Evolutionary conservation across 2,329 filamentous ascomycete species (phyloP), one percentile per base, ranked within the genome.

Genomic region (Diaporthe aspalathi): DNA sequence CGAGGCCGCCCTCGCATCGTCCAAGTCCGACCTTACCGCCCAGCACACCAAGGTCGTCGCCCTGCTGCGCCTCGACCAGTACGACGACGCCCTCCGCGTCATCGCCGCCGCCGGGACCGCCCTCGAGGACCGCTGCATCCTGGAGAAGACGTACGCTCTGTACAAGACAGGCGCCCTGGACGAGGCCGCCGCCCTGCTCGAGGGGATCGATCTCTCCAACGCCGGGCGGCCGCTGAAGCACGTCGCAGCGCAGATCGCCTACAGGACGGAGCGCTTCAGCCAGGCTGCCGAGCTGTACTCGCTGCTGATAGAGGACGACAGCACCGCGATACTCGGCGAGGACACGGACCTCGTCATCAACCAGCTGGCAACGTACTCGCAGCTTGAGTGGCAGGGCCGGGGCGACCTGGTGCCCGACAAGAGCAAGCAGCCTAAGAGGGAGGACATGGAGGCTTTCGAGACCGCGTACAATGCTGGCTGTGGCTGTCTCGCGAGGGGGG

Each of bases 381-480:
- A 96, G 81, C 82, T 93, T 16, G 87, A 91, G 74, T 95, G 92
- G 92, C 83, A 88, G 63, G 90, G 89, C 5, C 83, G 84, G 62
- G 86, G 86, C 22, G 81, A 86, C 74, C 76, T 86, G 50, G 83
- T 87, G 49, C 80, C 82, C n/a, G 78, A 80, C 43, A 84, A 84
- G 74, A 88, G 88, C 79, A 89, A 88, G 77, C 84, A 88, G 77
- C 84, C 87, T 11, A 82, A 82, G 8, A 83, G 86, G 71, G 89
- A 91, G 72, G 89, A 93, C 76, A 81, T 92, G 32, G 92, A 94
- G 73, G 89, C 91, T 2, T 96, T 96, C 76, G 94, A 96, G 83
- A 91, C 92, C 32, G 91, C 92, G 14, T 97, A 93, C 82, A 97
- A 97, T 80, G 88, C 90, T 29, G 93, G 93, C 11, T 95, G 93